Base-by-base conservation (phyloP, 2,329 filamentous ascomycete genomes). In the Fusarium anguioides region DNA sequence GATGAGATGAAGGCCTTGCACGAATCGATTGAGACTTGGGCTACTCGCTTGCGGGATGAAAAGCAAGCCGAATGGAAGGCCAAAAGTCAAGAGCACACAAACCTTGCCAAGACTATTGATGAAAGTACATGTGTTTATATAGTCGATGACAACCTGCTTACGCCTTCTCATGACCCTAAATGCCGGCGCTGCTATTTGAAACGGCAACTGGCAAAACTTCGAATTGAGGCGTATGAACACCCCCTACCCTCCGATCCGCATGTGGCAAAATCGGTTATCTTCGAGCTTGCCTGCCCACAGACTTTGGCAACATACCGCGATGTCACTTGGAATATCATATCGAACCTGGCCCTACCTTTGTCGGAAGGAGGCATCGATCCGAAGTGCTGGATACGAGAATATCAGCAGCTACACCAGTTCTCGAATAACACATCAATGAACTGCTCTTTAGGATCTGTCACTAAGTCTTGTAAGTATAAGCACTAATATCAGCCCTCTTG, bases 211-310 rank as follows among this genome's bases (percentile, higher is more conserved):
- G 60, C 70, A 5, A 65, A 66, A 3, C 74, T 84, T 41, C 68
- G 53, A 0, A 82, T 84, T 12, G 49, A 63, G 2, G 74, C 76
- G 0, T 79, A 78, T 21, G 82, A 84, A 35, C 72, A 82, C 6
- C 78, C 76, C 0, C 73, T 84, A 0, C 82, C 82, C 0, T 52
- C 71, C 1, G 71, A 77, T 6, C 47, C 56, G 3, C 50, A 72
- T 4, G 49, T 75, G 15, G 73, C 75, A 0, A 78, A 79, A 33
- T 74, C 74, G 6, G 75, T 79, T 0, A 65, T 83, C 0, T 83
- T 83, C 27, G 82, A 84, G 59, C 74, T 84, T 0, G 56, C 62
- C 2, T 77, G 77, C 14, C 81, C 80, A 0, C 48, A 60, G 8
- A 63, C 62, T 0, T 74, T 83, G 24, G 69, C 76, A 1, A 62